Conservation (phyloP, 2,329 filamentous ascomycete genomes). For the Colletotrichum sp. region DNA sequence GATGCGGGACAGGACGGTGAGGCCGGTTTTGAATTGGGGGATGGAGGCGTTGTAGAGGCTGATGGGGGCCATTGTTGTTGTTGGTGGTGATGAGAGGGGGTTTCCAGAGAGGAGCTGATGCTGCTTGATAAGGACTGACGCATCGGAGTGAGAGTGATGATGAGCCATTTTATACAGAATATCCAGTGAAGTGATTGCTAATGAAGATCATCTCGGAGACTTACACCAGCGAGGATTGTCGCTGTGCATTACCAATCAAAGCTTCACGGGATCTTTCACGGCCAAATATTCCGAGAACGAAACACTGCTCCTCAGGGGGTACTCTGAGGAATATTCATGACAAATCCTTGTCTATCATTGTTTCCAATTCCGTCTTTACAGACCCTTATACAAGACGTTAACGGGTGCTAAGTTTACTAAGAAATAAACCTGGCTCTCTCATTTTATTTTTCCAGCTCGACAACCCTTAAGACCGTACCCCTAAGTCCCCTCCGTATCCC, state of each 20-base stretch:
- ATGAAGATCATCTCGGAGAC: background rate
- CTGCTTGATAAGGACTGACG: background rate
- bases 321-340: background rate
- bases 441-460: background rate
- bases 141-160: background rate
- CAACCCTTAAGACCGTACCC: background rate
- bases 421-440: background rate
- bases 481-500: background rate
- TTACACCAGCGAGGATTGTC: background rate
- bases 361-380: too few species aligned
- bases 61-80: background rate
- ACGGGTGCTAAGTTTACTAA: too few species aligned
- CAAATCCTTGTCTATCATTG: too few species aligned
- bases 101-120: background rate
- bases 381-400: too few species aligned
- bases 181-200: fast-evolving
- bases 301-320: fast-evolving
- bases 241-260: background rate
- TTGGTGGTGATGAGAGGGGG: background rate
- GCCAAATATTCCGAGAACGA: background rate
- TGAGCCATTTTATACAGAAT: background rate
- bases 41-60: background rate
- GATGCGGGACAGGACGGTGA: background rate
- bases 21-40: background rate
- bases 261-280: background rate